Evolutionary conservation across 257 asterid species (phyloP), one percentile per base, ranked within the genome.

Genomic region (Cruciata laevipes): DNA sequence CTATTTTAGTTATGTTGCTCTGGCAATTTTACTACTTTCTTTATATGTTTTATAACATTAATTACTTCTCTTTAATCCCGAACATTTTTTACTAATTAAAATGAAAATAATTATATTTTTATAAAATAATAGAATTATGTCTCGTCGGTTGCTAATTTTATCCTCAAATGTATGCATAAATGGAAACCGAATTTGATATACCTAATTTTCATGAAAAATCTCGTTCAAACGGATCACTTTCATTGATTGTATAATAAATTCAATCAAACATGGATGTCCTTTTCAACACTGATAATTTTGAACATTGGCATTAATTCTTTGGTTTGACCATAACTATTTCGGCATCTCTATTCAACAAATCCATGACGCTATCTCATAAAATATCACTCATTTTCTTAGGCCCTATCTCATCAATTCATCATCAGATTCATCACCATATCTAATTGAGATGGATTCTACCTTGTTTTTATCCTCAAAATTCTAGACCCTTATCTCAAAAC

Each of bases 291-390:
- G 51, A 17, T 47, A 6, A 2, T 17, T 62, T 62, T 35, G 51
- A 35, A 62, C 13, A 62, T 35, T 8, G 18, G 30, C 66, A 62
- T 6, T 6, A 6, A 35, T 62, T 61, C 51, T 62, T 32, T 7
- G 66, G 2, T 62, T 62, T 62, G 66, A 62, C 66, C 66, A 61
- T 30, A 21, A 60, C 42, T 59, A 56, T 21, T 56, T 16, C n/a
- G 65, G 65, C 62, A 14, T 7, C 40, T 31, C 65, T 32, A 61
- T 61, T 61, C 66, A 60, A 27, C 38, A 20, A 24, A 47, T 4
- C 25, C 30, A 30, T 51, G 58, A n/a, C 70, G 44, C 53, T 49
- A 7, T 25, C 18, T 12, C 3, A 16, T 27, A 17, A 51, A 66
- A 18, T 27, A 31, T 8, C 61, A 66, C 32, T 30, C 20, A 17